Evolutionary conservation across 2,329 filamentous ascomycete genomes (phyloP).

Genomic region (Trichophyton equinum): DNA sequence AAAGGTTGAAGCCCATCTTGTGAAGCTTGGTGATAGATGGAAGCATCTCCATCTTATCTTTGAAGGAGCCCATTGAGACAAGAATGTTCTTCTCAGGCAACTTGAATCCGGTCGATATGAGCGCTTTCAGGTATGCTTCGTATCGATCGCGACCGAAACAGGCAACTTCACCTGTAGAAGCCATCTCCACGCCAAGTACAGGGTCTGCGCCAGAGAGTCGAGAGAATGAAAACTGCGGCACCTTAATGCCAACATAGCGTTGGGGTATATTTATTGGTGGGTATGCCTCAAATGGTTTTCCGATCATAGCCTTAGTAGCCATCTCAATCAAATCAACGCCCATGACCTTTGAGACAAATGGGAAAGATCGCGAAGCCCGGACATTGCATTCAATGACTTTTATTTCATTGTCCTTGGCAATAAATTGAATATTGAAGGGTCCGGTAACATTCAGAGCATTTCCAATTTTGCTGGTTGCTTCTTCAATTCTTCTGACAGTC

Average conservation of each 20-base stretch:
- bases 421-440: conserved; percentile 98
- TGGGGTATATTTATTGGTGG: conserved; percentile 62
- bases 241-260: conserved; percentile 89
- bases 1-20: conserved; percentile 86
- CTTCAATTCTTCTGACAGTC: conserved; percentile 81
- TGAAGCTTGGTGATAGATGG: conserved; percentile 82
- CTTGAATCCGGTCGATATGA: conserved; percentile 92
- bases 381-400: conserved; percentile 99
- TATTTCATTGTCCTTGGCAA: conserved; percentile 98
- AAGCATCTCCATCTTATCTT: conserved; percentile 96
- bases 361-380: conserved; percentile 87
- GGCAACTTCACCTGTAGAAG: conserved; percentile 93
- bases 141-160: conserved; percentile 94
- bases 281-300: conserved; percentile 68
- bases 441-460: conserved; percentile 89
- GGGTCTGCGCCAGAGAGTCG: conserved; percentile 91
- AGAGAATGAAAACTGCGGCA: conserved; percentile 98
- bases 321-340: conserved; percentile 95
- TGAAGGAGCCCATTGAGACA: conserved; percentile 90
- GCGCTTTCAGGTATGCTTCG: conserved; percentile 91
- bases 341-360: conserved; percentile 98
- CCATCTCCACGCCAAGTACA: conserved; percentile 96
- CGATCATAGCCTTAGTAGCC: conserved; percentile 94
- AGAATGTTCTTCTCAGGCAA: conserved; percentile 92
- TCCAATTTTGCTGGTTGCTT: conserved; percentile 90